phyloP scores from a whole-genome alignment of 768 basidiomycete species.

The Mycena maculata region DNA sequence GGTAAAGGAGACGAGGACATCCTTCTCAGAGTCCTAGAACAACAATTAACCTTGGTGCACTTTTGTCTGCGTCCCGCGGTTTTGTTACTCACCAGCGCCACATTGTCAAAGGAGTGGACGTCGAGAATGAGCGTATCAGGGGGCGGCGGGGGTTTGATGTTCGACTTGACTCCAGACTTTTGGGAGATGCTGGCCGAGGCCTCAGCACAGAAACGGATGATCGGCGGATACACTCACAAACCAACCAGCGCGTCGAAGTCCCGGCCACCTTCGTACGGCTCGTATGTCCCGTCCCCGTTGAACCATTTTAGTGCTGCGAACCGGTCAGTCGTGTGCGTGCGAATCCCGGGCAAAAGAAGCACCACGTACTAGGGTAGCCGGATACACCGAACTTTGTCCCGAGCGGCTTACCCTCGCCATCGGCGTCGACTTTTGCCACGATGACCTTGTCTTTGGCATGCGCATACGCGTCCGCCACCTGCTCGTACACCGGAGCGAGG shows the following conservation, averaged over 20 bases:
- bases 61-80: not conserved
- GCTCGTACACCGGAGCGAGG: constrained; percentile 89
- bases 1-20: constrained; percentile 88
- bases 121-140: constrained; percentile 77
- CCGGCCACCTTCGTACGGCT: constrained; percentile 81
- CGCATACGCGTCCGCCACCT: constrained; percentile 88
- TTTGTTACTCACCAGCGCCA: constrained; percentile 66
- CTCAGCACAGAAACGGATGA: constrained; percentile 4
- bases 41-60: constrained; percentile 12
- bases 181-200: constrained; percentile 66
- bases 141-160: constrained; percentile 85
- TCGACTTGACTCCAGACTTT: constrained; percentile 87
- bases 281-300: constrained; percentile 70
- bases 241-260: constrained; percentile 81
- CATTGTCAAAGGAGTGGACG: constrained; percentile 76
- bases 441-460: constrained; percentile 85
- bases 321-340: constrained; percentile 25
- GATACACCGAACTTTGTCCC: constrained; percentile 84
- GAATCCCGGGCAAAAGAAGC: constrained; percentile 34
- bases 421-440: constrained; percentile 93
- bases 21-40: constrained; percentile 72
- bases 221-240: constrained; percentile 66
- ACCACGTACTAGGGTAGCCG: constrained; percentile 86
- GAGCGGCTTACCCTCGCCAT: constrained; percentile 82
- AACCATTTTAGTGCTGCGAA: constrained; percentile 91